These are phyloP conservation scores for Penicillium ochrochloron DNA, from an alignment of 495 filamentous ascomycete genomes.

Conservation along the genomic window DNA sequence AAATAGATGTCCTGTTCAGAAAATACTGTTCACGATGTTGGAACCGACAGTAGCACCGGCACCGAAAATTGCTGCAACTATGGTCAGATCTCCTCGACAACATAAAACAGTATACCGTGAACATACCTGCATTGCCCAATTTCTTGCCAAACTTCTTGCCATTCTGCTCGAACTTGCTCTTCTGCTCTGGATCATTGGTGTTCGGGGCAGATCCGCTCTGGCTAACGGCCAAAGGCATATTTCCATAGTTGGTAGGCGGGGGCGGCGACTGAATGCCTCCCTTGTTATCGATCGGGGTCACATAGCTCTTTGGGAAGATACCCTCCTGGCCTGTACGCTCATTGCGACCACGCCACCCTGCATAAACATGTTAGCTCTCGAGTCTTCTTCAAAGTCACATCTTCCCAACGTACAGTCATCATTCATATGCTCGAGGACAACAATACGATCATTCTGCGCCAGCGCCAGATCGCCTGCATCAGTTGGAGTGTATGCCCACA, in stretches of 20 bases:
- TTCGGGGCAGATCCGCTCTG: constrained; percentile 41
- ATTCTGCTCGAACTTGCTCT: constrained; percentile 56
- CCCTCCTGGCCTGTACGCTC: constrained; percentile 79
- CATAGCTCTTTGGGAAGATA: constrained; percentile 89
- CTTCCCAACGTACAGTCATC: constrained; percentile 70
- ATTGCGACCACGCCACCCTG: constrained; percentile 82
- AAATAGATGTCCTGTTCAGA: constrained; percentile 53
- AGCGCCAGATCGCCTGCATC: constrained; percentile 81
- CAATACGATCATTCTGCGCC: constrained; percentile 73
- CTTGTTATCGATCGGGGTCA: constrained; percentile 63
- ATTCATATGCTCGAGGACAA: constrained; percentile 89
- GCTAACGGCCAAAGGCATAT: constrained; percentile 57
- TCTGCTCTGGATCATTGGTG: constrained; percentile 37
- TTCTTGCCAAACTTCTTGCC: constrained; percentile 64
- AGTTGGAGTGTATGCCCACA: constrained; percentile 79
- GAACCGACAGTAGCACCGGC: constrained; percentile 89
- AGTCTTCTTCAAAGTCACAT: neutral
- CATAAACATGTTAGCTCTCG: constrained; percentile 28
- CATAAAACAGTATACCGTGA: constrained; percentile 23
- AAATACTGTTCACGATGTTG: constrained; percentile 92
- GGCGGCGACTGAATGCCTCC: constrained; percentile 28
- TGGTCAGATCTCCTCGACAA: constrained; percentile 10
- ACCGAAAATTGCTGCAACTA: constrained; percentile 65
- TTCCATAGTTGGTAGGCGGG: constrained; percentile 53
- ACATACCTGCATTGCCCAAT: constrained; percentile 59